Percentiles rank a stretch among this genome's conserved stretches.
phyloP scores from a whole-genome alignment of 106 monocot species.

The Phalaenopsis equestris region DNA sequence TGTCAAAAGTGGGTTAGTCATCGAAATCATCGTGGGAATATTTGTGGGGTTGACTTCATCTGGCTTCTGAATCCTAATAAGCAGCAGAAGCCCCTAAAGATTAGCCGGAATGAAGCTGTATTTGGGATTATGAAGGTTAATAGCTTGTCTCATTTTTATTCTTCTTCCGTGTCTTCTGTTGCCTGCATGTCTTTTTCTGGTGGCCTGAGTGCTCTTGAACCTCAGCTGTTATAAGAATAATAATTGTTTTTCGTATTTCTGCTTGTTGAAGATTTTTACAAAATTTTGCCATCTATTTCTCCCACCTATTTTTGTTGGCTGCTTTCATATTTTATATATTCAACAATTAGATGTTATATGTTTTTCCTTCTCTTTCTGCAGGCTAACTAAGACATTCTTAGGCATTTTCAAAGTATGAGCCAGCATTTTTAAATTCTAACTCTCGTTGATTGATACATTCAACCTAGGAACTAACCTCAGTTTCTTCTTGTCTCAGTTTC shows the following conservation, averaged over 20 bases:
- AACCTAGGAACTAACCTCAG: not conserved
- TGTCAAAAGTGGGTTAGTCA: slow-evolving; percentile 90
- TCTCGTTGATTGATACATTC: not conserved
- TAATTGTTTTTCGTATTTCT: not conserved
- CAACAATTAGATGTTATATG: not conserved
- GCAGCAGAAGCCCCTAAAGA: slow-evolving; percentile 54
- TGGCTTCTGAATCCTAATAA: slow-evolving; percentile 92
- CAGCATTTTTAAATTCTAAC: not conserved
- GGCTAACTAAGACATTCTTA: slow-evolving; percentile 10
- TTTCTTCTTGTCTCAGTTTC: slow-evolving; percentile 39
- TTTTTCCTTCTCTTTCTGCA: slow-evolving; percentile 12
- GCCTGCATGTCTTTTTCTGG: no score
- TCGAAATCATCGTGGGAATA: slow-evolving; percentile 93
- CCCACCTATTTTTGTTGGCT: no score
- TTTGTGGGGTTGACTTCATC: slow-evolving; percentile 99
- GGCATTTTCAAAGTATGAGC: slow-evolving; percentile 6
- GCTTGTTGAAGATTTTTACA: not conserved
- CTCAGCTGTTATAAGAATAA: not conserved
- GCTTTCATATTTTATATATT: not conserved
- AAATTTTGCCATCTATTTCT: no score
- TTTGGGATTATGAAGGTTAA: slow-evolving; percentile 81
- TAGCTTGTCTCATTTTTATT: not conserved
- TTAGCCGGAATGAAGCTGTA: slow-evolving; percentile 92
- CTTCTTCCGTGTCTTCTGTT: not conserved
- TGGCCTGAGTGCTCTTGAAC: no score